Conservation (phyloP, 495 filamentous ascomycete genomes). For the Thozetella sp. region DNA sequence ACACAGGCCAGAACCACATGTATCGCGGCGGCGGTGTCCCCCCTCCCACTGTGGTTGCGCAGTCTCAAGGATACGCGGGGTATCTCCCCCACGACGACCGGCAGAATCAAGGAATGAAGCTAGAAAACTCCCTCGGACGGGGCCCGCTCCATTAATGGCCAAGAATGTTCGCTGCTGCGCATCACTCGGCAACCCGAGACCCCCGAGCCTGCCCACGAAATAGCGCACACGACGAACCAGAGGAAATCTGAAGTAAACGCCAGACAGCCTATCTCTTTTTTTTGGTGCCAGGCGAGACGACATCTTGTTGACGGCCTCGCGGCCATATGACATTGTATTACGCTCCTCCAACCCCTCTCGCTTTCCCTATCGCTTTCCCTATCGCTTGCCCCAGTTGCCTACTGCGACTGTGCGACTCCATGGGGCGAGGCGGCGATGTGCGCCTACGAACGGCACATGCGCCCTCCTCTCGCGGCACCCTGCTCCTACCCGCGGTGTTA, state of each 20-base stretch:
- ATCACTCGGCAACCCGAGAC: too few species aligned
- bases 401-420: too few species aligned
- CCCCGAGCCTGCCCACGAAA: too few species aligned
- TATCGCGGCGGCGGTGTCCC: conserved; percentile 16
- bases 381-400: background rate
- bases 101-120: background rate
- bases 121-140: background rate
- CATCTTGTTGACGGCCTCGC: background rate
- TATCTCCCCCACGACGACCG: conserved; percentile 2
- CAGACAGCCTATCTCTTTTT: too few species aligned
- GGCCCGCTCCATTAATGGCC: background rate
- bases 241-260: background rate
- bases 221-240: too few species aligned
- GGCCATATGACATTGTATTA: background rate
- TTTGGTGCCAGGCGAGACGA: background rate
- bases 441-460: too few species aligned
- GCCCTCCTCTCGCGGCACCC: too few species aligned
- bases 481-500: too few species aligned
- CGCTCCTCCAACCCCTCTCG: too few species aligned
- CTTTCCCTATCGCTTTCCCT: background rate
- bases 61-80: conserved; percentile 3
- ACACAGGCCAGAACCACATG: conserved; percentile 19
- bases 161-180: background rate
- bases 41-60: background rate
- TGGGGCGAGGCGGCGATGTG: too few species aligned